Base-by-base conservation (phyloP, 441 rosid genomes). In the Populus hybrid region DNA sequence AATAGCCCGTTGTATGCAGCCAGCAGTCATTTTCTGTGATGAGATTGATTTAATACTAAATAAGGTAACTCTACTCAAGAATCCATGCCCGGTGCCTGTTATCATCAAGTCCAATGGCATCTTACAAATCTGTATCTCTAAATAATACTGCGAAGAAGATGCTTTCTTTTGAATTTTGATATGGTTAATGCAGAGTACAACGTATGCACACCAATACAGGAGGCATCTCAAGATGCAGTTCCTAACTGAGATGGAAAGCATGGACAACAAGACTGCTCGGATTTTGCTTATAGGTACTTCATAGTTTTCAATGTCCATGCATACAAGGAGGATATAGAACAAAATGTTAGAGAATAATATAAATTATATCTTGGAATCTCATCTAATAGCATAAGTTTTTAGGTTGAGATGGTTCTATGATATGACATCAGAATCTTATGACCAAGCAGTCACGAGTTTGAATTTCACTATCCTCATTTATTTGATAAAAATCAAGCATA, bases 201-300 rank as follows among this genome's bases (percentile, higher is more conserved):
- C 94, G 71, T 98, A 97, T 75, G 99, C 94, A 81, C 98, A 95
- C 78, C 98, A 95, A 87, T 88, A 97, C 59, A 95, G 98, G 84
- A 90, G 99, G 82, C 88, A 97, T 79, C 95, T 93, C 76, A 93
- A 95, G 87, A 93, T 97, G 30, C 98, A 94, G 82, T 94, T 96
- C 82, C 94, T 96, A 30, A 94, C 94, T 69, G 98, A 96, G 87
- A 94, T 94, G 98, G 97, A 93, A 89, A 97, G 97, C 82, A 94
- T 95, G 69, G 95, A 94, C 78, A 87, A 92, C 69, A 91, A 92
- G 72, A 88, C 86, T 76, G 97, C 92, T 81, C 98, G 92, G 81
- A 88, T 95, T 85, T 91, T 95, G 79, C 92, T 95, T 32, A 90
- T 95, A 86, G 99, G 97, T 94, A 88, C 75, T 63, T 10, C 38